Conservation (phyloP, 768 basidiomycete genomes). For the Phlebiopsis gigantea region DNA sequence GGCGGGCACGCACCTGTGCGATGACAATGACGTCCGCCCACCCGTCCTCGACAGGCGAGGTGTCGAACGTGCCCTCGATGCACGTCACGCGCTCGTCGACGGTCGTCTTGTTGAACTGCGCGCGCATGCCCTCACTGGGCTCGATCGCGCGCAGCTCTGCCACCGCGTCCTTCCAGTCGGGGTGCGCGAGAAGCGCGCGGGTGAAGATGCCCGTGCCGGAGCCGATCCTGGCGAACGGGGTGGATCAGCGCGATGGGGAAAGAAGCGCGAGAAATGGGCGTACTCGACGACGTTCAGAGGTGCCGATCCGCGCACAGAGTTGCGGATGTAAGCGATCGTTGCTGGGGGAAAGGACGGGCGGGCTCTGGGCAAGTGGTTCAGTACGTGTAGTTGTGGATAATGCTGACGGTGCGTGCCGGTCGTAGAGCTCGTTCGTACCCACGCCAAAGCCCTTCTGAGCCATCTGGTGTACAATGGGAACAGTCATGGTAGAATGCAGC, state of each 20-base stretch:
- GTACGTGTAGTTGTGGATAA: background rate
- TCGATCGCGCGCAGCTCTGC: slow-evolving; percentile 65
- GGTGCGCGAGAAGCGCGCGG: slow-evolving; percentile 66
- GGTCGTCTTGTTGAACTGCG: slow-evolving; percentile 54
- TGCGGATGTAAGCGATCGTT: slow-evolving; percentile 57
- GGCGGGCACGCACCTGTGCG: slow-evolving; percentile 49
- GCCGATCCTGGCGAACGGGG: slow-evolving; percentile 50
- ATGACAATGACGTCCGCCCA: slow-evolving; percentile 79
- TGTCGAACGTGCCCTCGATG: slow-evolving; percentile 67
- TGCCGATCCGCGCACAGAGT: slow-evolving; percentile 31
- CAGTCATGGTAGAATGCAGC: slow-evolving; percentile 21
- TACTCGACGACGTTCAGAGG: slow-evolving; percentile 70
- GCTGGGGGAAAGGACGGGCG: slow-evolving; percentile 77
- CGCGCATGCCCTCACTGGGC: slow-evolving; percentile 85
- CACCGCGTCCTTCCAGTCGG: slow-evolving; percentile 46
- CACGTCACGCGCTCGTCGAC: slow-evolving; percentile 47
- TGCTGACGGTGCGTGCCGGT: slow-evolving; percentile 41
- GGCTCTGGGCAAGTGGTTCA: slow-evolving; percentile 36
- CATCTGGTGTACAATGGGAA: slow-evolving; percentile 46
- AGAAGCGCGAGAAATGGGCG: slow-evolving; percentile 18
- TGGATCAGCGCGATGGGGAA: no score
- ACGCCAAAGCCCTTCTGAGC: slow-evolving; percentile 71
- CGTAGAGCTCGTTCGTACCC: slow-evolving; percentile 83
- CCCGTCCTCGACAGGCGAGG: slow-evolving; percentile 50
- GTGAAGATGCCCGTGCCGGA: slow-evolving; percentile 89